Evolutionary conservation across 371 early-diverging fungal genomes (phyloP).

Genomic region (Mucor lusitanicus): DNA sequence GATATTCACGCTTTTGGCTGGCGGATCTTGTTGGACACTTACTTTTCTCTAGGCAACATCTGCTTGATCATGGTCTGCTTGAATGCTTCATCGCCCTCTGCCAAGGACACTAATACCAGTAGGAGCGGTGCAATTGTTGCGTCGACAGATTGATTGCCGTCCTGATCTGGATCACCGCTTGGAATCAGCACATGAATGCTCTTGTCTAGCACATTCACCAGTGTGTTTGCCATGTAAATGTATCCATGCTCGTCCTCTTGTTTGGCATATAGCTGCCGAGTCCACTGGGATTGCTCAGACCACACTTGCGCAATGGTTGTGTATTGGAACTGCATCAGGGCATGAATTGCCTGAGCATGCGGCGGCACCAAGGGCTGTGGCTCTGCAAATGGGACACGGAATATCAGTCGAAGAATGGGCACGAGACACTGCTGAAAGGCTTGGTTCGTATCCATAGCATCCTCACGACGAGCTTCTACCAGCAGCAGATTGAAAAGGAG

Average conservation of each 20-base stretch:
- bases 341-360: conserved; percentile 75
- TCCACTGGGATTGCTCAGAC: conserved; percentile 29
- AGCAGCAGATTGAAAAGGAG: conserved; percentile 60
- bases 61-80: conserved; percentile 31
- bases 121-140: conserved; percentile 69
- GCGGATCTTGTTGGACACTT: conserved; percentile 30
- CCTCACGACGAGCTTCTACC: conserved; percentile 33
- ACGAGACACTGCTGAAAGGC: conserved; percentile 29
- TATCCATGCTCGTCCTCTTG: conserved; percentile 10
- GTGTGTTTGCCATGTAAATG: conserved; percentile 7
- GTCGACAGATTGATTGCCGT: conserved; percentile 58
- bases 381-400: conserved; percentile 38
- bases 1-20: no score
- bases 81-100: conserved; percentile 47
- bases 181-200: conserved; percentile 44
- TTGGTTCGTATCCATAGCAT: conserved; percentile 9
- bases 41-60: conserved; percentile 69
- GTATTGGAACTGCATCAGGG: conserved; percentile 65
- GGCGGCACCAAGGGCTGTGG: conserved; percentile 73
- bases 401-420: conserved; percentile 42
- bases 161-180: conserved; percentile 39
- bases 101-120: conserved; percentile 52
- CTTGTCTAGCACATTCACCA: conserved; percentile 30
- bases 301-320: conserved; percentile 37
- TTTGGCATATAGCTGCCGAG: neutral